Evolutionary conservation across 345 rosid genomes (phyloP).

Genomic region (Eucalyptus leucophloia): DNA sequence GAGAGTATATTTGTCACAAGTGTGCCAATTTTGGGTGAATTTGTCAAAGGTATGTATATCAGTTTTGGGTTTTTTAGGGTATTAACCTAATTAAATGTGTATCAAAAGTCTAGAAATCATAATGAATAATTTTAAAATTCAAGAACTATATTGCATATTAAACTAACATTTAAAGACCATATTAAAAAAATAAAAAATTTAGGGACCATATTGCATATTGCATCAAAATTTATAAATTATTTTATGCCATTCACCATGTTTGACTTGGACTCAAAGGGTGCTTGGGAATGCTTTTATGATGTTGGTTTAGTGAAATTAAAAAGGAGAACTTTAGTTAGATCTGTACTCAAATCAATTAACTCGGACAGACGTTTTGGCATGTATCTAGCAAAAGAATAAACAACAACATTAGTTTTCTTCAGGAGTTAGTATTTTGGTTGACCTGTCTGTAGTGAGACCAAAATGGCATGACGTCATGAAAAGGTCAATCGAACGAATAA

Average conservation of each 20-base stretch:
- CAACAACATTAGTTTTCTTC: not conserved
- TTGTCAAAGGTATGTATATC: no score
- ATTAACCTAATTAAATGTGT: no score
- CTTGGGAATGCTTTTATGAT: not conserved
- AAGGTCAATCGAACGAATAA: not conserved
- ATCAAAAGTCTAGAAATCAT: no score
- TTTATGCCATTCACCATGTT: not conserved
- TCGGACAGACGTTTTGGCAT: not conserved
- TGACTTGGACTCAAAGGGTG: not conserved
- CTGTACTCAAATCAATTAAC: not conserved
- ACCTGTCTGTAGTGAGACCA: not conserved
- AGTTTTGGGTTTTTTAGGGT: accelerated
- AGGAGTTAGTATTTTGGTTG: not conserved
- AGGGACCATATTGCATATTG: not conserved
- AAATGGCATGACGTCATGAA: not conserved
- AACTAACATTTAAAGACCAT: not conserved
- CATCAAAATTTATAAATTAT: not conserved
- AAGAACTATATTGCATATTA: no score
- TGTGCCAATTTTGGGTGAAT: no score
- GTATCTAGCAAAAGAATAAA: not conserved
- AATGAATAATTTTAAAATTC: no score
- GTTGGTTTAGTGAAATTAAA: not conserved
- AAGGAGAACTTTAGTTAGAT: not conserved
- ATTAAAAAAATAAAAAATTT: no score
- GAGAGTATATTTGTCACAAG: no score